Conservation (phyloP, 2,329 filamentous ascomycete species). For the Fusarium austroafricanum region DNA sequence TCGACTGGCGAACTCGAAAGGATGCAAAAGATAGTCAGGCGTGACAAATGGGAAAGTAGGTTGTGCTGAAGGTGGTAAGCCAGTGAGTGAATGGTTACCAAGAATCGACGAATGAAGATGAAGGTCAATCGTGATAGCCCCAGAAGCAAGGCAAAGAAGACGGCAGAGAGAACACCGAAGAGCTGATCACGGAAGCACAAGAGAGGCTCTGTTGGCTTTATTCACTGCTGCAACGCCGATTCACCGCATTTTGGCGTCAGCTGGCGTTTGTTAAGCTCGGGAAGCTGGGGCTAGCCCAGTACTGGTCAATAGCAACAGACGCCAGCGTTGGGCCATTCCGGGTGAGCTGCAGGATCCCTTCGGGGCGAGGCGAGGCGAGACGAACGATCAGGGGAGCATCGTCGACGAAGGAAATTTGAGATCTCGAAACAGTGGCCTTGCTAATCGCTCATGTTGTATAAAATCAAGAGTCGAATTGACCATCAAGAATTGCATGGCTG, state of each 20-base stretch:
- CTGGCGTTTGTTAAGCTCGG: slow-evolving; percentile 39
- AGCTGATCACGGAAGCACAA: slow-evolving; percentile 23
- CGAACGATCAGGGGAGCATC: slow-evolving; percentile 31
- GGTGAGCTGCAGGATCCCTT: slow-evolving; percentile 43
- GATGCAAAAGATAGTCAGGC: slow-evolving; percentile 32
- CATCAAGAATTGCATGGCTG: neutral
- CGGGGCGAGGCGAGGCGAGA: slow-evolving; percentile 33
- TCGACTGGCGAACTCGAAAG: slow-evolving; percentile 34
- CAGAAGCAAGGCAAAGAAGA: slow-evolving; percentile 25
- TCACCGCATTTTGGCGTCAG: slow-evolving; percentile 48
- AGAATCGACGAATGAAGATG: slow-evolving; percentile 39
- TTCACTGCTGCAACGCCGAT: slow-evolving; percentile 34
- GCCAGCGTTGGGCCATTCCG: slow-evolving; percentile 36
- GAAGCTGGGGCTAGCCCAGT: slow-evolving; percentile 34
- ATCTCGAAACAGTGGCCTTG: neutral
- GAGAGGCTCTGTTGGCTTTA: slow-evolving; percentile 36
- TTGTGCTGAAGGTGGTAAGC: slow-evolving; percentile 39
- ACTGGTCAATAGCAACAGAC: slow-evolving; percentile 28
- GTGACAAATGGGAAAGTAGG: slow-evolving; percentile 37
- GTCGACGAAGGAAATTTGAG: slow-evolving; percentile 9
- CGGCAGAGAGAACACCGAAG: slow-evolving; percentile 14
- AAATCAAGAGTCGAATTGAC: neutral
- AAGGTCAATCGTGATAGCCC: slow-evolving; percentile 25
- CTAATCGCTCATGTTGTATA: neutral
- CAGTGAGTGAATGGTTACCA: slow-evolving; percentile 38